These are phyloP conservation scores for Fusarium piperis DNA, from an alignment of 2,329 filamentous ascomycete species.

Conservation along the genomic window DNA sequence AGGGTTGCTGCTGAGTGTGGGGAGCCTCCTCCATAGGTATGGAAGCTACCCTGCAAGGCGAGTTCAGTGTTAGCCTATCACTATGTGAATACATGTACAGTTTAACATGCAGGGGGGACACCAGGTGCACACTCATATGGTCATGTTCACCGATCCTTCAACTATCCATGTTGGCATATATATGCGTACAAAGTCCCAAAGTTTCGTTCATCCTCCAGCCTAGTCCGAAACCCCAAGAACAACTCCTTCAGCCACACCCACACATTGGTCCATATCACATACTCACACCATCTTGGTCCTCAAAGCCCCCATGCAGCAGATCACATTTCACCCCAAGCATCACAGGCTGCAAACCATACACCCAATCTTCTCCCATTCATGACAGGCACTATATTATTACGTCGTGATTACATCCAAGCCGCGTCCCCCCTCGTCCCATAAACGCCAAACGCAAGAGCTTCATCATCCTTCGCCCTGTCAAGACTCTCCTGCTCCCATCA, in stretches of 20 bases:
- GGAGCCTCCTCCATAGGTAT: not conserved
- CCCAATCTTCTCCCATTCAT: constrained; percentile 5
- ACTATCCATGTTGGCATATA: not conserved
- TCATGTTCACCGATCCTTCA: not conserved
- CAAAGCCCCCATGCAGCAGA: not conserved
- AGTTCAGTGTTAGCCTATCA: not conserved
- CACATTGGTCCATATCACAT: not conserved
- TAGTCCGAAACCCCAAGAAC: not conserved
- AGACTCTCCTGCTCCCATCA: not conserved
- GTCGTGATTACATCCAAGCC: constrained; percentile 33
- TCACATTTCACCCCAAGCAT: not conserved
- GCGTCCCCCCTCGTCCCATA: not conserved
- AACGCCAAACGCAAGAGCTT: constrained; percentile 20
- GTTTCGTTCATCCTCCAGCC: not conserved
- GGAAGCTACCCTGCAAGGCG: not conserved
- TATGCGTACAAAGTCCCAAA: not conserved
- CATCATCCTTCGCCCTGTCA: not conserved
- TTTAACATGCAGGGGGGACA: not conserved
- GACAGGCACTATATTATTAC: constrained; percentile 33
- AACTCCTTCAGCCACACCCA: not conserved
- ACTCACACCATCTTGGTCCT: not conserved
- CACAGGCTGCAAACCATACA: not conserved
- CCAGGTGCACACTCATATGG: not conserved
- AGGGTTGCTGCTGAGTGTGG: not conserved
- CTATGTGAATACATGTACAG: not conserved